These are phyloP conservation scores for Diaporthe ilicicola DNA, from an alignment of 2,329 filamentous ascomycete genomes.

Conservation along the genomic window DNA sequence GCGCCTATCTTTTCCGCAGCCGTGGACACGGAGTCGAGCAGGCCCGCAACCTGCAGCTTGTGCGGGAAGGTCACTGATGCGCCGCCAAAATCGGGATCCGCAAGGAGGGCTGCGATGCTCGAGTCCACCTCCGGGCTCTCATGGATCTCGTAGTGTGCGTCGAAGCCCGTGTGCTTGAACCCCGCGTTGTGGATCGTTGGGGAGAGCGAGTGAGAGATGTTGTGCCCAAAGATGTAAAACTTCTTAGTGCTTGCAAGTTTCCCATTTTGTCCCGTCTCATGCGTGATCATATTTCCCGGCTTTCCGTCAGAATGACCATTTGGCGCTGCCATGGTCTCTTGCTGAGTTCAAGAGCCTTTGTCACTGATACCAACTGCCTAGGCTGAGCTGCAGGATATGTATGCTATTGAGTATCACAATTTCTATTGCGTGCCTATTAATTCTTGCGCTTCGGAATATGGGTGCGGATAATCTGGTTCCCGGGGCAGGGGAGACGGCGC, in stretches of 20 bases:
- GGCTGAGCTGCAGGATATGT: not conserved
- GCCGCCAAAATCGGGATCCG: not conserved
- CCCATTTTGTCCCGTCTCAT: not conserved
- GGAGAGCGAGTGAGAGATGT: slow-evolving; percentile 5
- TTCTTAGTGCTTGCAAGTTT: not conserved
- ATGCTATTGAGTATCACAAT: not conserved
- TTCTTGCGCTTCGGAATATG: not conserved
- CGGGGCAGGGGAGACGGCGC: not conserved
- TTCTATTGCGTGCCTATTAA: not conserved
- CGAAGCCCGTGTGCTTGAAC: not conserved
- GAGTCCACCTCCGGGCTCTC: slow-evolving; percentile 1
- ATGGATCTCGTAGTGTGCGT: not conserved
- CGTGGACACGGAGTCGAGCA: not conserved
- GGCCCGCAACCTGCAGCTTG: slow-evolving; percentile 1
- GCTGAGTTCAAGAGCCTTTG: not conserved
- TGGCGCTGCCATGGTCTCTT: not conserved
- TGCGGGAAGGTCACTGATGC: slow-evolving; percentile 5
- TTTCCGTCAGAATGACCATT: not conserved
- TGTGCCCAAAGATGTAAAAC: not conserved
- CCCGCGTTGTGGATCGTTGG: slow-evolving; percentile 2
- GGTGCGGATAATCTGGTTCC: not conserved
- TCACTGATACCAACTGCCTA: not conserved
- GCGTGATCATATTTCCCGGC: not conserved
- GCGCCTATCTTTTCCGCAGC: not conserved
- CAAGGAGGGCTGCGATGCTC: not conserved